Evolutionary conservation across 2,329 filamentous ascomycete species (phyloP).

Genomic region (Proliferodiscus dingleyae): DNA sequence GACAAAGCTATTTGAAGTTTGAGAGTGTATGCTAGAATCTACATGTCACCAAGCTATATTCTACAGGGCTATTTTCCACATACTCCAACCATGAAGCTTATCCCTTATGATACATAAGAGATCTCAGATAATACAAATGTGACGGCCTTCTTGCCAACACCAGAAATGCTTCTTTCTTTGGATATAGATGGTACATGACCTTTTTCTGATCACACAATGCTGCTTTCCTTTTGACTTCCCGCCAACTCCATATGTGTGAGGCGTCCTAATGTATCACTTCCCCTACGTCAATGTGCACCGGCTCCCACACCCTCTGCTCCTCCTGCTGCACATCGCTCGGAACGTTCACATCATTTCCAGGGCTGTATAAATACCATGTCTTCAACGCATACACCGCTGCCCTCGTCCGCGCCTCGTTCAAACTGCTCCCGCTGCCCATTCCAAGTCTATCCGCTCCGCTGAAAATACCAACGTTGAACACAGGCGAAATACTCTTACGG

Average conservation of each 20-base stretch:
- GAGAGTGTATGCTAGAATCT: neutral
- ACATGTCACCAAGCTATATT: neutral
- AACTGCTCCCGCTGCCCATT: conserved; percentile 75
- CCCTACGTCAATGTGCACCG: conserved; percentile 52
- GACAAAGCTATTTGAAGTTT: no score
- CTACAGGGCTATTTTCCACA: neutral
- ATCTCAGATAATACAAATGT: no score
- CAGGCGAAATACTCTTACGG: conserved; percentile 74
- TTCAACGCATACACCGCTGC: conserved; percentile 84
- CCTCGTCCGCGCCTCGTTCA: conserved; percentile 71
- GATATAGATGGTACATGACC: no score
- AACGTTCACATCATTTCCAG: conserved; percentile 39
- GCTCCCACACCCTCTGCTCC: conserved; percentile 41
- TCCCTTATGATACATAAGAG: neutral
- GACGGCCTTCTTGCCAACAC: neutral
- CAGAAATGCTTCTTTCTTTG: neutral
- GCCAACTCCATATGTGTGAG: neutral
- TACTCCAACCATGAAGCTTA: neutral
- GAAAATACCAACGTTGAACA: conserved; percentile 92
- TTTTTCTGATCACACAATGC: neutral
- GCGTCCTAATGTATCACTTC: conserved; percentile 41
- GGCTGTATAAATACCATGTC: conserved; percentile 94
- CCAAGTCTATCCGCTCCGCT: conserved; percentile 87
- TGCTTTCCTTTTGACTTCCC: neutral
- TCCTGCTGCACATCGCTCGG: conserved; percentile 44